phyloP scores from a whole-genome alignment of 2,329 filamentous ascomycete genomes.

The Hymenoscyphus albidus region DNA sequence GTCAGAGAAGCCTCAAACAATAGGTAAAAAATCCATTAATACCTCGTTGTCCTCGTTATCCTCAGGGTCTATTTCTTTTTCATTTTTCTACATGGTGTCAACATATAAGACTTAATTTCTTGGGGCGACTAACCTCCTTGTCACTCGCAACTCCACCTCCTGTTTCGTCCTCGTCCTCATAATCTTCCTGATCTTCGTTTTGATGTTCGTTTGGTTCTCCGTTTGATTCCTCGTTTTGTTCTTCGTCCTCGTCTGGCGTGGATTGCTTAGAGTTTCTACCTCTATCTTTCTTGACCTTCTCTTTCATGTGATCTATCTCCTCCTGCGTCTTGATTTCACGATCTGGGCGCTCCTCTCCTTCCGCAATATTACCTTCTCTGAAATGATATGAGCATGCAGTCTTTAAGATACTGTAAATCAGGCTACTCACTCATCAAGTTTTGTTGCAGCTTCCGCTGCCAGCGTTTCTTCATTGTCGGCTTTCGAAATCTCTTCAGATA shows the following conservation, averaged over 20 bases:
- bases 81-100: too few relatives aligned
- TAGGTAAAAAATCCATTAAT: background rate
- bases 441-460: background rate
- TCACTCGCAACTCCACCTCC: background rate
- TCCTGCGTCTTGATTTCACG: constrained; percentile 2
- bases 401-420: background rate
- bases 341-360: background rate
- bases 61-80: too few relatives aligned
- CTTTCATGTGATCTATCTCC: background rate
- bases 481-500: background rate
- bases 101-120: too few relatives aligned
- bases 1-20: background rate
- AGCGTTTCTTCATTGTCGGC: background rate
- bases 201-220: background rate
- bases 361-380: background rate
- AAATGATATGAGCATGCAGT: background rate
- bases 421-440: background rate
- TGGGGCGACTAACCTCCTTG: too few relatives aligned
- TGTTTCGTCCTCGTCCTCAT: background rate
- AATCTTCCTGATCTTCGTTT: background rate
- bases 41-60: background rate
- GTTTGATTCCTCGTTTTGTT: background rate
- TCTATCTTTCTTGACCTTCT: background rate
- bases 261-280: background rate
- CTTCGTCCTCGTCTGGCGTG: background rate